Conservation (phyloP, 2,329 filamentous ascomycete genomes). For the Pyrenophora graminea region DNA sequence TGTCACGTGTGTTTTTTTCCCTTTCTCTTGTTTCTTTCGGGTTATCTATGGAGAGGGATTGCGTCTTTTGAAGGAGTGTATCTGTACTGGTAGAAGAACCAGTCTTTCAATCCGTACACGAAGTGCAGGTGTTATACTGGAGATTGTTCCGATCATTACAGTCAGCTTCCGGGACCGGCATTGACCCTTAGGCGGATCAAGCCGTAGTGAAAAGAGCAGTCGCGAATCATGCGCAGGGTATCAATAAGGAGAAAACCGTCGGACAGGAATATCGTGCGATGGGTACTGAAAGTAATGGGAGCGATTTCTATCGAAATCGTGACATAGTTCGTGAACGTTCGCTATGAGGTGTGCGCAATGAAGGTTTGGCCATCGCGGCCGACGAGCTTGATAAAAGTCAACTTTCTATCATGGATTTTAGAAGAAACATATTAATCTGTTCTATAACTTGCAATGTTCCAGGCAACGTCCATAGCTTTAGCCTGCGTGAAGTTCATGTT, state of each 20-base stretch:
- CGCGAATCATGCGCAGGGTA: conserved; percentile 1
- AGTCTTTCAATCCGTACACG: too few relatives aligned
- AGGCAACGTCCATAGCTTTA: conserved; percentile 28
- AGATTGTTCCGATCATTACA: too few relatives aligned
- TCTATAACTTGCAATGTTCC: conserved; percentile 24
- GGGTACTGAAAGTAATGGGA: conserved; percentile 25
- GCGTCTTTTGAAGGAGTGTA: too few relatives aligned
- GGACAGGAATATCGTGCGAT: conserved; percentile 22
- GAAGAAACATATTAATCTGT: neutral
- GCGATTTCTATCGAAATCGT: conserved; percentile 25
- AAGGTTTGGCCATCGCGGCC: conserved; percentile 29
- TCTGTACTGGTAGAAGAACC: too few relatives aligned
- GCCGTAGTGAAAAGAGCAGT: conserved; percentile 12
- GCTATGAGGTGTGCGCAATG: conserved; percentile 23
- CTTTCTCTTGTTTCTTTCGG: too few relatives aligned
- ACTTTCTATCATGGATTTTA: neutral
- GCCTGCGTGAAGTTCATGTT: conserved; percentile 20
- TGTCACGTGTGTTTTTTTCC: too few relatives aligned
- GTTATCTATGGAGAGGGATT: too few relatives aligned
- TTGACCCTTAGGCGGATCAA: too few relatives aligned
- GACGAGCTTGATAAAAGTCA: conserved; percentile 12
- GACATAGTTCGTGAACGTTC: conserved; percentile 22
- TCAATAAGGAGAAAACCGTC: conserved; percentile 4
- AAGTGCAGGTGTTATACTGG: too few relatives aligned
- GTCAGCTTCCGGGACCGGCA: too few relatives aligned